A percentile compares a stretch with the other conserved stretches of the same genome.
These are phyloP conservation scores for Naganishia sp. DNA, from an alignment of 1,284 basidiomycete genomes.

Conservation along the genomic window DNA sequence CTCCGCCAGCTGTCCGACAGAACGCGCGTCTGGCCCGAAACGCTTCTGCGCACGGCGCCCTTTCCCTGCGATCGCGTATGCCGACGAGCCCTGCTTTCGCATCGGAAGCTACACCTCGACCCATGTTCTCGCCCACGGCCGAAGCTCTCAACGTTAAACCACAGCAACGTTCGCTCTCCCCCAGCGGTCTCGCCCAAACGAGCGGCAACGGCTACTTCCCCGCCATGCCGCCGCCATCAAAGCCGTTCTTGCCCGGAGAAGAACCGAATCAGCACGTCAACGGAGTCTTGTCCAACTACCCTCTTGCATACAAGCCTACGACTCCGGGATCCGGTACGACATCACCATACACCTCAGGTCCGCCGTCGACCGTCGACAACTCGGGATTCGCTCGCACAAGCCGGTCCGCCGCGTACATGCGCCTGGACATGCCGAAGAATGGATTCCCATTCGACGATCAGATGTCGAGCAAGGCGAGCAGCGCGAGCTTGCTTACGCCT, in stretches of 20 bases:
- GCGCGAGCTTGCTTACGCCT: constrained; percentile 29
- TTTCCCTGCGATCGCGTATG: constrained; percentile 11
- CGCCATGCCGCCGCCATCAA: constrained; percentile 28
- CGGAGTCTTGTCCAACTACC: constrained; percentile 30
- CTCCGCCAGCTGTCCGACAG: constrained; percentile 12
- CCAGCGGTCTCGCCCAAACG: constrained; percentile 7
- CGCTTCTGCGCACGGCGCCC: constrained; percentile 12
- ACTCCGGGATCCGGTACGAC: constrained; percentile 14
- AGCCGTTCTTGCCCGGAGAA: constrained; percentile 30
- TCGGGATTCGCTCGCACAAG: neutral
- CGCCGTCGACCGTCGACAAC: constrained; percentile 2
- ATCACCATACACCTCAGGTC: constrained; percentile 5
- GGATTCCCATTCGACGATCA: constrained; percentile 15
- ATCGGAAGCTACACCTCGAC: constrained; percentile 16
- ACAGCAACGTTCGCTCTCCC: constrained; percentile 13
- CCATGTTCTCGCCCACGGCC: constrained; percentile 28
- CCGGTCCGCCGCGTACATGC: constrained; percentile 1
- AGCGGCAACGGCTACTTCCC: constrained; percentile 29
- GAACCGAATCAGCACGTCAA: constrained; percentile 30
- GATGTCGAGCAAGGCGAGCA: constrained; percentile 26
- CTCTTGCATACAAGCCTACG: constrained; percentile 24
- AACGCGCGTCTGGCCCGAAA: constrained; percentile 8
- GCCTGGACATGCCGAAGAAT: constrained; percentile 18
- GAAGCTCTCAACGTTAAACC: constrained; percentile 28
- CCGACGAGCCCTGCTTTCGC: constrained; percentile 1